Evolutionary conservation across 768 basidiomycete species (phyloP).

Genomic region (Chalciporus piperatus): DNA sequence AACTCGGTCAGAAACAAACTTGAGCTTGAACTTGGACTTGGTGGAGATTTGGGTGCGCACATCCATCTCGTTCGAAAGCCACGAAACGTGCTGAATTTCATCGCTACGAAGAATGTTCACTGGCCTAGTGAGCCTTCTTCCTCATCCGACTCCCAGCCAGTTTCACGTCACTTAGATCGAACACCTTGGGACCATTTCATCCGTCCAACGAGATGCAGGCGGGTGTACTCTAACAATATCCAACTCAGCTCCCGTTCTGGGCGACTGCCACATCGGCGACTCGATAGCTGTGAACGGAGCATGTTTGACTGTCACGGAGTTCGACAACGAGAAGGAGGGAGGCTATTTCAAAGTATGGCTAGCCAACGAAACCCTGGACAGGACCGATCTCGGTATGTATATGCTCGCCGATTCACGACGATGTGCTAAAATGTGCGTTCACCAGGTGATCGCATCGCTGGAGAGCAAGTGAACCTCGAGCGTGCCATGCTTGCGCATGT

Average conservation of each 20-base stretch:
- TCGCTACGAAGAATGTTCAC: conserved; percentile 58
- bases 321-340: conserved; percentile 55
- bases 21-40: too few species aligned
- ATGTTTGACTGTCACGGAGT: conserved; percentile 90
- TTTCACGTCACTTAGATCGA: conserved; percentile 63
- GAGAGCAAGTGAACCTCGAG: conserved; percentile 87
- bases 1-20: neutral
- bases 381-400: conserved; percentile 81
- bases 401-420: neutral
- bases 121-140: conserved; percentile 56
- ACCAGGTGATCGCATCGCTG: conserved; percentile 72
- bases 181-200: conserved; percentile 74
- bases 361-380: conserved; percentile 89
- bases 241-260: conserved; percentile 68
- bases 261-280: conserved; percentile 90
- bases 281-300: conserved; percentile 88
- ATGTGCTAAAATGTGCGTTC: conserved; percentile 4
- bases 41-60: neutral
- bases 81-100: neutral
- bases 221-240: conserved; percentile 84
- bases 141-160: neutral
- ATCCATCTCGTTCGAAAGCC: neutral
- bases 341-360: conserved; percentile 94
- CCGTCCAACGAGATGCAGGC: conserved; percentile 59
- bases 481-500: conserved; percentile 91